Percentiles rank a stretch among this genome's conserved stretches.
phyloP scores from a whole-genome alignment of 1,284 basidiomycete species.

The Puccinia novopanici region DNA sequence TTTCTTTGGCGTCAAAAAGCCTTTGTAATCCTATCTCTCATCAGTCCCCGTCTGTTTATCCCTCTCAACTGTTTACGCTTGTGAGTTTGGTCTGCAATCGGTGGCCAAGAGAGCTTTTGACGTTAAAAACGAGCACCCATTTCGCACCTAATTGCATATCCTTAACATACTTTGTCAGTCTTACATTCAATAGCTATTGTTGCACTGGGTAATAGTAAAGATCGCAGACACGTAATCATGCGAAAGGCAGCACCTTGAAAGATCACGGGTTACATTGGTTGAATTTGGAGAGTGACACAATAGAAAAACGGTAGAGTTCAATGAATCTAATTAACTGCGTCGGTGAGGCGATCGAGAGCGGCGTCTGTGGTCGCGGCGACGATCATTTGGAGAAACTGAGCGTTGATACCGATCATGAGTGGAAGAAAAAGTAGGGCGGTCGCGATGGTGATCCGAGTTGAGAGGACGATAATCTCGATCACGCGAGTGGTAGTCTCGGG shows the following conservation, averaged over 20 bases:
- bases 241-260: too few species aligned
- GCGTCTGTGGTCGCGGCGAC: conserved; percentile 2
- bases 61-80: background rate
- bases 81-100: background rate
- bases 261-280: background rate
- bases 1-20: conserved; percentile 54
- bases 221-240: background rate
- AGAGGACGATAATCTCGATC: background rate
- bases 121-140: background rate
- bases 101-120: background rate
- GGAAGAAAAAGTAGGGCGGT: background rate
- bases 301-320: background rate
- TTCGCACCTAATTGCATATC: too few species aligned
- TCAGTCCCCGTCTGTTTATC: background rate
- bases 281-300: background rate
- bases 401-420: conserved; percentile 14
- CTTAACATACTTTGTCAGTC: too few species aligned
- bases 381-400: background rate
- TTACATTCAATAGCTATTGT: too few species aligned
- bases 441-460: background rate
- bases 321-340: background rate
- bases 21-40: conserved; percentile 13
- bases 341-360: conserved; percentile 23
- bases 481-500: background rate
- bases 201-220: background rate